A percentile compares a stretch with the other conserved stretches of the same genome.
Conservation (phyloP, 2,329 filamentous ascomycete species). For the Neocucurbitaria cava region DNA sequence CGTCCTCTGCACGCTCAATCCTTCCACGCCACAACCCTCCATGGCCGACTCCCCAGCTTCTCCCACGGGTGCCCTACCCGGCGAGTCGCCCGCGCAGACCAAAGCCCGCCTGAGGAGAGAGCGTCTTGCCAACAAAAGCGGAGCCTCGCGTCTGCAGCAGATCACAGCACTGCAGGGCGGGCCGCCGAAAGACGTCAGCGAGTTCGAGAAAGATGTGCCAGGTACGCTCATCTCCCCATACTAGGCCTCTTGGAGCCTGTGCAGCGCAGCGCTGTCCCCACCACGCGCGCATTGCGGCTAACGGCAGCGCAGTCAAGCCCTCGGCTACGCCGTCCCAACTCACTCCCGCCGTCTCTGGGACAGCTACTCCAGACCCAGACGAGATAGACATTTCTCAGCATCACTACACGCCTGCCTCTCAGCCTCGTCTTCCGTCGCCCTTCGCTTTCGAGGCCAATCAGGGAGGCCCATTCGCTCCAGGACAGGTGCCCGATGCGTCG, state of each 20-base stretch:
- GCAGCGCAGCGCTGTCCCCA: constrained; percentile 5
- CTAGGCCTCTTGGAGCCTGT: background rate
- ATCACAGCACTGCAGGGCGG: constrained; percentile 74
- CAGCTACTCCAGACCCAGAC: constrained; percentile 64
- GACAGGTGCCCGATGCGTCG: constrained; percentile 32
- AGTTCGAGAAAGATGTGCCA: constrained; percentile 43
- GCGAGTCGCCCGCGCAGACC: constrained; percentile 53
- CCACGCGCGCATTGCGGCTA: constrained; percentile 18
- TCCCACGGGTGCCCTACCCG: constrained; percentile 1
- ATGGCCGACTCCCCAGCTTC: constrained; percentile 35
- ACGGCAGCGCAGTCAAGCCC: constrained; percentile 32
- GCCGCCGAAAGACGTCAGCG: constrained; percentile 42
- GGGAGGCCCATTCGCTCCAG: constrained; percentile 25
- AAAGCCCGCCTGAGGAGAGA: constrained; percentile 80
- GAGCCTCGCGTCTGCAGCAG: constrained; percentile 72
- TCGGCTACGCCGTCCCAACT: constrained; percentile 24
- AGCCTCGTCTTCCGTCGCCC: constrained; percentile 49
- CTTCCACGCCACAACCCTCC: constrained; percentile 1
- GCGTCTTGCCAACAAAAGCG: constrained; percentile 78
- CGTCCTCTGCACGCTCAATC: constrained; percentile 4
- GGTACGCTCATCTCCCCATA: constrained; percentile 36
- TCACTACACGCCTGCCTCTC: constrained; percentile 66
- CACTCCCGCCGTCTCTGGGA: constrained; percentile 30
- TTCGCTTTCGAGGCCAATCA: constrained; percentile 40
- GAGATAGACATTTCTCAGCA: constrained; percentile 83